Conservation (phyloP, 78 protist species). For the Corallochytrium limacisporum region DNA sequence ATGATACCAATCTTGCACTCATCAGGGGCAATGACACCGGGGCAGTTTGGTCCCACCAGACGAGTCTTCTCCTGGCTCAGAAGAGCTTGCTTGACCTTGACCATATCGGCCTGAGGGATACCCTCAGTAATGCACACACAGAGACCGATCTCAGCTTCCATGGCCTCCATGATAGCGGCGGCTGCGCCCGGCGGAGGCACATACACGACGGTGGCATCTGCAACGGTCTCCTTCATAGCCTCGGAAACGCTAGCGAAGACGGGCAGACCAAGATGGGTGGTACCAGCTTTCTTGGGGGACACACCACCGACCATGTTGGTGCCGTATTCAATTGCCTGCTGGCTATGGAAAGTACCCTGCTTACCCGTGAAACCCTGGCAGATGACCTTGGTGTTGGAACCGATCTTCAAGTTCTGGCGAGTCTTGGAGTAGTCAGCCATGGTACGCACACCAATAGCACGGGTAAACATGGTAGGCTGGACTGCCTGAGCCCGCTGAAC, state of each 20-base stretch:
- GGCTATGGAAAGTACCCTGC: conserved; percentile 89
- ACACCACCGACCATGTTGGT: conserved; percentile 96
- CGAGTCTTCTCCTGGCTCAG: conserved; percentile 64
- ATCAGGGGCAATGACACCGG: conserved; percentile 96
- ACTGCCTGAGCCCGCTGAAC: no score
- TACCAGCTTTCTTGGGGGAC: conserved; percentile 87
- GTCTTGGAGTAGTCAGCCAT: conserved; percentile 13
- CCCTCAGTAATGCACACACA: conserved; percentile 96
- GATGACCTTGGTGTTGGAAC: conserved; percentile 89
- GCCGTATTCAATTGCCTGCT: conserved; percentile 91
- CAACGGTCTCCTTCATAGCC: conserved; percentile 66
- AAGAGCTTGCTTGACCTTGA: conserved; percentile 67
- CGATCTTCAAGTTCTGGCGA: conserved; percentile 20
- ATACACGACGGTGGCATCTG: conserved; percentile 88
- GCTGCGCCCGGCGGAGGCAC: conserved; percentile 78
- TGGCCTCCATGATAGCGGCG: conserved; percentile 83
- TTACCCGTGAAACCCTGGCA: conserved; percentile 97
- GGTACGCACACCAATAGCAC: no score
- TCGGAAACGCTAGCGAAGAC: conserved; percentile 80
- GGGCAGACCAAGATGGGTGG: conserved; percentile 74
- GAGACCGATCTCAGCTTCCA: conserved; percentile 82
- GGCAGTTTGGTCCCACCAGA: conserved; percentile 96
- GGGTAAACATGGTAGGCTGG: no score
- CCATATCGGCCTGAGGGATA: no score
- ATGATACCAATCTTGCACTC: conserved; percentile 99